Evolutionary conservation across 2,329 filamentous ascomycete species (phyloP), one percentile per base, ranked within the genome.

Genomic region (Stagonosporopsis rhizophila): DNA sequence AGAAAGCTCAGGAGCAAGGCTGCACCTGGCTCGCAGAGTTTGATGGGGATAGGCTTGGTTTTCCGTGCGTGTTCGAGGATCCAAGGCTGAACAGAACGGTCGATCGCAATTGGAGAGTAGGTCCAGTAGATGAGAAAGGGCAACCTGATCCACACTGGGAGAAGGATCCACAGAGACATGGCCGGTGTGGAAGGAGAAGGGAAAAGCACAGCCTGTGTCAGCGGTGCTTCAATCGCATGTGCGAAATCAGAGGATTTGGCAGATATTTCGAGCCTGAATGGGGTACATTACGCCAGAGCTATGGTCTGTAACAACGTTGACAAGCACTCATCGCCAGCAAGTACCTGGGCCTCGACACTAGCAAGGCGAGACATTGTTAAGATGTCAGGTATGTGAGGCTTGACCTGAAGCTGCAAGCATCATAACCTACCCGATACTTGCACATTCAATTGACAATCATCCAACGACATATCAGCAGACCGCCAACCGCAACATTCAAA

Each of bases 31-130:
- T 69, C 9, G 44, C 37, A 27, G 47, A 65, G n/a, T 67, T 65
- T 9, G 62, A 68, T 19, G 62, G 66, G 22, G 65, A 68, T 20
- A 58, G 61, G 41, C 25, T 66, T 34, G 64, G 62, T 1, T 69
- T 67, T 25, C 66, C 65, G 5, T 69, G 66, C 27, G 64, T 60
- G 3, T 69, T 65, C 15, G 62, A 66, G 17, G 64, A 69, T 41
- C 38, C 52, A 19, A 51, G 49, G 11, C 30, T 68, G 4, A 56
- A 56, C 20, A 50, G 61, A 23, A 53, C 54, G 2, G 40, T 56
- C 7, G 65, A 69, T 35, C 44, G 47, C 9, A 64, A 62, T 27
- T 69, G 66, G 66, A 66, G 49, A 37, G 44, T 52, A 17, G 66
- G 66, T 3, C 64, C 66, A 3, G n/a, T 59, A 5, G 65, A 69